Evolutionary conservation across 2,329 filamentous ascomycete species (phyloP).

Genomic region (Zymoseptoria passerinii): DNA sequence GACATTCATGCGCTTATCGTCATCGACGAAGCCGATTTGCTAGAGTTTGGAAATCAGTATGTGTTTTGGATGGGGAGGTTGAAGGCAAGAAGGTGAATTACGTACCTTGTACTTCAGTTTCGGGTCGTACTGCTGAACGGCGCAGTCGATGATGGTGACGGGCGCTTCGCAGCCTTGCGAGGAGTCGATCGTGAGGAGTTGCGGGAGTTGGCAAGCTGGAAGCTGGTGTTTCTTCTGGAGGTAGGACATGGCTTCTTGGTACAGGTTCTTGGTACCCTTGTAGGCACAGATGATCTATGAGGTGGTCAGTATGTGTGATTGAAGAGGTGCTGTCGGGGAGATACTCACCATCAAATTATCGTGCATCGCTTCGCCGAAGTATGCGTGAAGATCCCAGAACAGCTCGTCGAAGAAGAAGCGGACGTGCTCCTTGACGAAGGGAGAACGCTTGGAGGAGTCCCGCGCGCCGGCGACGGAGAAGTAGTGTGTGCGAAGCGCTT

Average conservation of each 20-base stretch:
- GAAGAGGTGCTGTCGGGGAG: background rate
- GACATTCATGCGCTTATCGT: constrained; percentile 12
- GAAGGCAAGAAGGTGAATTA: background rate
- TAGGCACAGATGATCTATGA: constrained; percentile 1
- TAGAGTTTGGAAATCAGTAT: background rate
- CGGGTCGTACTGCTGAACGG: constrained; percentile 1
- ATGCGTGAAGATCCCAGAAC: constrained; percentile 2
- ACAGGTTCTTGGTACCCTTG: background rate
- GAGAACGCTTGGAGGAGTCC: constrained; percentile 6
- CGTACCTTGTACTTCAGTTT: background rate
- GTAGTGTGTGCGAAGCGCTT: constrained; percentile 10
- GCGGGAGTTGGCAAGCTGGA: constrained; percentile 2
- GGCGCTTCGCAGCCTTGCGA: constrained; percentile 5
- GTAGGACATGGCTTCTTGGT: background rate
- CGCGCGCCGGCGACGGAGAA: constrained; percentile 9
- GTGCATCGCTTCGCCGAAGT: constrained; percentile 3
- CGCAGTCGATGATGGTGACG: constrained; percentile 7
- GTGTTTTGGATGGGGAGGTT: background rate
- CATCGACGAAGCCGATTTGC: constrained; percentile 8
- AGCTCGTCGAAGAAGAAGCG: constrained; percentile 12
- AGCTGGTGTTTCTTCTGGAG: background rate
- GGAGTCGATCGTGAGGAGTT: constrained; percentile 5
- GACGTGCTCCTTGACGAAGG: constrained; percentile 13
- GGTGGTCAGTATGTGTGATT: background rate
- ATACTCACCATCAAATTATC: constrained; percentile 3